Conservation (phyloP, 345 rosid species). For the Eucalyptus cloeziana region DNA sequence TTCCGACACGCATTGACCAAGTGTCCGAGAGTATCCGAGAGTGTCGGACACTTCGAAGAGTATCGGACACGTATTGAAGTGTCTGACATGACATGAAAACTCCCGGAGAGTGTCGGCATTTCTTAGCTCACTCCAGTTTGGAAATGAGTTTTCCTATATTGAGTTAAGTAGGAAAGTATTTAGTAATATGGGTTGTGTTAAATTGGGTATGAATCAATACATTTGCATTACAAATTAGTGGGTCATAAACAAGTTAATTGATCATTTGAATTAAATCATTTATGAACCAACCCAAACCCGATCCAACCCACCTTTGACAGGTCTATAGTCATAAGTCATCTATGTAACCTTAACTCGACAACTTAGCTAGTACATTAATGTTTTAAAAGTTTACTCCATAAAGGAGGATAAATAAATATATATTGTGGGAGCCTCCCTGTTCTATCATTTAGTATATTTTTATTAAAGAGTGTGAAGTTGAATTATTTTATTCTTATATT, state of each 20-base stretch:
- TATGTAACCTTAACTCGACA: no score
- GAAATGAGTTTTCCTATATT: no score
- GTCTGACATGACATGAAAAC: accelerated
- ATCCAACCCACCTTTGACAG: no score
- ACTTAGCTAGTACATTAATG: neutral
- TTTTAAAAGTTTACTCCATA: neutral
- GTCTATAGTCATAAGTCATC: no score
- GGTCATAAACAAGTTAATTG: no score
- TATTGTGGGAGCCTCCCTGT: neutral
- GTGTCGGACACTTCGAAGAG: accelerated
- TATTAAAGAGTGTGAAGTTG: neutral
- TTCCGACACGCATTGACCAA: accelerated
- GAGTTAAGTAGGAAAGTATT: no score
- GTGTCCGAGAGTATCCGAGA: no score
- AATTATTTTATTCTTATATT: neutral
- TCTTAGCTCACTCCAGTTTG: accelerated
- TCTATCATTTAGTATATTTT: neutral
- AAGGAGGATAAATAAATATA: neutral
- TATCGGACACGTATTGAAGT: accelerated
- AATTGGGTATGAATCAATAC: no score
- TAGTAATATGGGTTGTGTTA: no score
- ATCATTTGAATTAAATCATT: no score
- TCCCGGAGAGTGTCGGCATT: accelerated
- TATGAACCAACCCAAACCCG: no score
- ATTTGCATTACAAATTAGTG: no score